These are phyloP conservation scores for Colletotrichum abscissum DNA, from an alignment of 2,329 filamentous ascomycete species.

Conservation along the genomic window DNA sequence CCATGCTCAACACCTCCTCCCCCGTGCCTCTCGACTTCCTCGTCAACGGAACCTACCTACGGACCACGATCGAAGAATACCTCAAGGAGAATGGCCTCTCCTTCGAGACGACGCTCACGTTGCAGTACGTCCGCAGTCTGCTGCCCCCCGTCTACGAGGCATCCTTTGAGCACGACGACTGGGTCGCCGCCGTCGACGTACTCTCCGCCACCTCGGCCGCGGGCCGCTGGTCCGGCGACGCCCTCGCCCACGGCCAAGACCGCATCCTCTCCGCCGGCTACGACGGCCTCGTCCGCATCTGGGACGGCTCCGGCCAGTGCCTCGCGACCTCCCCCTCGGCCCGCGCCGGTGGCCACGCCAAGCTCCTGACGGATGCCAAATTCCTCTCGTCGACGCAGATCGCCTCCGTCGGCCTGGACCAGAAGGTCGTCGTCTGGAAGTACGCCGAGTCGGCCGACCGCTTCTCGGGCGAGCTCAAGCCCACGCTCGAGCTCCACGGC, in stretches of 20 bases:
- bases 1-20: constrained; percentile 72
- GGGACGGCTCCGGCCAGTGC: constrained; percentile 89
- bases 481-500: constrained; percentile 84
- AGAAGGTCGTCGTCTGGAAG: constrained; percentile 90
- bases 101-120: constrained; percentile 84
- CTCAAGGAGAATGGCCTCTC: constrained; percentile 88
- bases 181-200: constrained; percentile 90
- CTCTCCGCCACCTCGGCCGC: constrained; percentile 75
- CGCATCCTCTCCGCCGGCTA: constrained; percentile 93
- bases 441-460: constrained; percentile 76
- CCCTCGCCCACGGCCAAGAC: constrained; percentile 67
- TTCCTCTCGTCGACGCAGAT: constrained; percentile 84
- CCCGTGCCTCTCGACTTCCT: constrained; percentile 93
- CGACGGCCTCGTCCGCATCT: constrained; percentile 88
- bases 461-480: constrained; percentile 72
- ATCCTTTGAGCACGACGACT: constrained; percentile 97
- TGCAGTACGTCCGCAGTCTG: constrained; percentile 94
- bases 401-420: constrained; percentile 85
- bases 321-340: constrained; percentile 79
- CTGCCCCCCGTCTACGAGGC: constrained; percentile 90
- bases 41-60: constrained; percentile 91
- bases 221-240: constrained; percentile 64
- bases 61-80: constrained; percentile 91
- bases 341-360: constrained; percentile 77
- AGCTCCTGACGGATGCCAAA: constrained; percentile 83